phyloP scores from a whole-genome alignment of 106 monocot genomes.

The Ottelia alismoides region DNA sequence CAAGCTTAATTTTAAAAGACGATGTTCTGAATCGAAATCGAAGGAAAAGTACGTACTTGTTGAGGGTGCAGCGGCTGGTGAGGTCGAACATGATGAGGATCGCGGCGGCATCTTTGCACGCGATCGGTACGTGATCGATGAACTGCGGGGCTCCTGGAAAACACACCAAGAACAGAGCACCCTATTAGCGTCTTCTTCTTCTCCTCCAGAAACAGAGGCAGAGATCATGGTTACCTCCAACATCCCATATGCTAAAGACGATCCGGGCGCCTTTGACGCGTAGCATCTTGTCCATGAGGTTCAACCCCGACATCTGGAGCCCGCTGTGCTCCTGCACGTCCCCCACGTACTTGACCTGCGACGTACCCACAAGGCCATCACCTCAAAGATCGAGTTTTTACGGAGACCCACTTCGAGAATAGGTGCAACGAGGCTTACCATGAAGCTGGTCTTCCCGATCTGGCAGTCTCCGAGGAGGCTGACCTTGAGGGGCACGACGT shows the following conservation, averaged over 20 bases:
- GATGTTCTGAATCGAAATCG: background rate
- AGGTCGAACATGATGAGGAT: conserved; percentile 98
- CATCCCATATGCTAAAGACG: conserved; percentile 78
- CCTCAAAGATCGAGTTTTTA: too few relatives aligned
- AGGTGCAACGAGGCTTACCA: too few relatives aligned
- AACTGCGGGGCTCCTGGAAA: conserved; percentile 45
- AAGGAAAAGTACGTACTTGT: conserved; percentile 31
- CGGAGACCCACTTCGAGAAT: too few relatives aligned
- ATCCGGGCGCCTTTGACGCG: conserved; percentile 45
- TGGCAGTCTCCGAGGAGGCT: conserved; percentile 72
- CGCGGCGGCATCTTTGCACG: conserved; percentile 86
- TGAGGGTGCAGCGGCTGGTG: conserved; percentile 63
- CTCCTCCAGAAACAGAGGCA: too few relatives aligned
- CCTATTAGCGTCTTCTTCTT: too few relatives aligned
- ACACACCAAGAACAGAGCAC: background rate
- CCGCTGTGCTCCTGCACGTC: conserved; percentile 38
- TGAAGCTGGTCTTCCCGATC: conserved; percentile 85
- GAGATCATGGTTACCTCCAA: conserved; percentile 36
- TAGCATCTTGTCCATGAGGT: conserved; percentile 63
- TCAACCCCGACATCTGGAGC: conserved; percentile 54
- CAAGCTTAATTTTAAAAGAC: background rate
- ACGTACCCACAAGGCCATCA: too few relatives aligned
- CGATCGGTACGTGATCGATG: conserved; percentile 65
- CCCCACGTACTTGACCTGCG: background rate
- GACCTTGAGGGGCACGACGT: conserved; percentile 55